phyloP scores from a whole-genome alignment of 2,329 filamentous ascomycete species.

The Thielaviopsis musarum region DNA sequence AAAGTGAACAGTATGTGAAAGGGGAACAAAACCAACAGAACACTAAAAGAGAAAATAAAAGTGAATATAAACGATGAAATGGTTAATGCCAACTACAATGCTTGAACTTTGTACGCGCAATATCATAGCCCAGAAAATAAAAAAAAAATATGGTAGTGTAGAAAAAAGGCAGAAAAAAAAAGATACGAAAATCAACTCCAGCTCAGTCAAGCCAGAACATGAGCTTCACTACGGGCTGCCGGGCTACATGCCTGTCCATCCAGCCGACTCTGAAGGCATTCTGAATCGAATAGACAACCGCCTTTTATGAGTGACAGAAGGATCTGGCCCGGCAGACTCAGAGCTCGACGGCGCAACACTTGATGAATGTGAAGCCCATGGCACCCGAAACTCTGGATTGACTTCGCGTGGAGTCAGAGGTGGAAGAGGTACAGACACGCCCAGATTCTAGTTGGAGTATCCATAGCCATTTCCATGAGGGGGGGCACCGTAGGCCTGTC shows the following conservation, averaged over 20 bases:
- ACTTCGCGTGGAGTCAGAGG: neutral
- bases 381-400: neutral
- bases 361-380: neutral
- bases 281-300: neutral
- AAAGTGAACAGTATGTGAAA: neutral
- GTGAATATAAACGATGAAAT: neutral
- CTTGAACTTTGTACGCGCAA: neutral
- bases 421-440: constrained; percentile 1
- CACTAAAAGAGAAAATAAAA: neutral
- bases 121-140: neutral
- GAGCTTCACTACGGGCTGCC: neutral
- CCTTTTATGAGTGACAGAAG: neutral
- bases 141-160: neutral
- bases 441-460: constrained; percentile 12
- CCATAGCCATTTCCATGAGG: constrained; percentile 10
- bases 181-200: neutral
- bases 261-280: neutral
- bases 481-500: constrained; percentile 28
- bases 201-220: neutral
- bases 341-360: neutral
- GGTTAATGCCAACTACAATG: neutral
- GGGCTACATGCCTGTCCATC: neutral
- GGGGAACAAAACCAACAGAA: neutral
- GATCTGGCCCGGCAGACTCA: neutral
- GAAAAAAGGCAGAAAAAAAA: neutral